Percentiles rank a stretch among this genome's conserved stretches.
Evolutionary conservation across 768 basidiomycete genomes (phyloP).

Genomic region (Tricholomella constricta): DNA sequence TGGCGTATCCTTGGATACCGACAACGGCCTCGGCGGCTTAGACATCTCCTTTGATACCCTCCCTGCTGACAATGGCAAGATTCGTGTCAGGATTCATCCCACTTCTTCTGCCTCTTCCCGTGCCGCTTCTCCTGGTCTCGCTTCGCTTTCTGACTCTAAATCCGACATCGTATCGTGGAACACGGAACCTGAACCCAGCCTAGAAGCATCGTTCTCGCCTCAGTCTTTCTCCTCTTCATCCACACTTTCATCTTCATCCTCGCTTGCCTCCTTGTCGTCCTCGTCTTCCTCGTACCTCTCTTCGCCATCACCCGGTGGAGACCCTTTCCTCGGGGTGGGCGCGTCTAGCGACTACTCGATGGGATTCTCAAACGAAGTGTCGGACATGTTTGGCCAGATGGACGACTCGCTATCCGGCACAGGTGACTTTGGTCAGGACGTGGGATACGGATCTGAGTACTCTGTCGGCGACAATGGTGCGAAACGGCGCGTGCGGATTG

Average conservation of each 20-base stretch:
- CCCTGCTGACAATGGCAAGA: slow-evolving; percentile 65
- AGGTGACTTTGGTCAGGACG: slow-evolving; percentile 33
- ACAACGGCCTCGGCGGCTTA: slow-evolving; percentile 54
- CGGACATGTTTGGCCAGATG: slow-evolving; percentile 37
- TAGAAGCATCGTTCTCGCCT: slow-evolving; percentile 29
- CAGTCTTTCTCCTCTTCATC: slow-evolving; percentile 18
- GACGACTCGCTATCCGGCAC: slow-evolving; percentile 25
- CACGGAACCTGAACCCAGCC: slow-evolving; percentile 21
- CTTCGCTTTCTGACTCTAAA: slow-evolving; percentile 24
- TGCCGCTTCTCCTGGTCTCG: slow-evolving; percentile 33
- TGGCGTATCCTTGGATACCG: slow-evolving; percentile 41
- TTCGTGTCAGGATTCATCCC: slow-evolving; percentile 73
- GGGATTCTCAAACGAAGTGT: slow-evolving; percentile 32
- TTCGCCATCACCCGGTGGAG: slow-evolving; percentile 38
- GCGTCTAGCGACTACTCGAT: slow-evolving; percentile 39
- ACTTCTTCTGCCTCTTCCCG: slow-evolving; percentile 48
- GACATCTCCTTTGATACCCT: slow-evolving; percentile 75
- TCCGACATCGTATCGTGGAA: slow-evolving; percentile 29
- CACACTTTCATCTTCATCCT: slow-evolving; percentile 10
- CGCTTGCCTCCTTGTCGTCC: slow-evolving; percentile 19
- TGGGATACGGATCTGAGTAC: slow-evolving; percentile 41
- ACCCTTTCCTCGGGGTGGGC: slow-evolving; percentile 65
- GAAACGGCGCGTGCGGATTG: slow-evolving; percentile 64
- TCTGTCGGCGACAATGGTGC: slow-evolving; percentile 34
- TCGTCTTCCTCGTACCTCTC: slow-evolving; percentile 43